Evolutionary conservation across 1,284 basidiomycete genomes (phyloP), one percentile per base, ranked within the genome.

Genomic region (Ustilago tritici): DNA sequence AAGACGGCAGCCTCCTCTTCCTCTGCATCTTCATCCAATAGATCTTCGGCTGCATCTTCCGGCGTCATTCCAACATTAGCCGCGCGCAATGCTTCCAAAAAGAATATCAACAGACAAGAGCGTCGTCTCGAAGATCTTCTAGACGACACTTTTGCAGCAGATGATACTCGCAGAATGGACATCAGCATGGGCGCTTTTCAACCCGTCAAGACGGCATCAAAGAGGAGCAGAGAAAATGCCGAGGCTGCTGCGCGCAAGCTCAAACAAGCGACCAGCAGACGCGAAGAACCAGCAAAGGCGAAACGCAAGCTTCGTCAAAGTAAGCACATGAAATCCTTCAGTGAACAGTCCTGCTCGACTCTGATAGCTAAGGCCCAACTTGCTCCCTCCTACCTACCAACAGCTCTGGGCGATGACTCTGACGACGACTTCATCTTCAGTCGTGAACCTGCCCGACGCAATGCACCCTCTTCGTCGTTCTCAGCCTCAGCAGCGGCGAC

Each of bases 371-470:
- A 46, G 8, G 15, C 2, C 14, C 40, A 41, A 41, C 46, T 32
- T 49, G 31, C 8, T 9, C 32, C 31, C 41, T 46, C 43, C 9
- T 19, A 9, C 3, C n/a, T 19, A 6, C 9, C 11, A 41, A 41
- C 40, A 46, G 5, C 34, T 15, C 36, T 40, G 36, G 64, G 63
- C 4, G 75, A 77, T 12, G 75, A 72, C 19, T 67, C 75, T 3
- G 70, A 68, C n/a, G 78, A 71, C 36, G 78, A 74, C 58, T 80
- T 80, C 50, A 41, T 80, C 62, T 80, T 80, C 40, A 77, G 61
- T 35, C 70, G 75, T 40, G 78, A 71, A 38, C 57, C 74, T 14
- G 50, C 41, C 32, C 56, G 57, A 23, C 55, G 58, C 31, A 63
- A 65, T 14, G 65, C 47, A 17, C 56, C 63, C 5, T 19, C 67